Evolutionary conservation across 2,329 filamentous ascomycete species (phyloP).

Genomic region (Alternaria sp.): DNA sequence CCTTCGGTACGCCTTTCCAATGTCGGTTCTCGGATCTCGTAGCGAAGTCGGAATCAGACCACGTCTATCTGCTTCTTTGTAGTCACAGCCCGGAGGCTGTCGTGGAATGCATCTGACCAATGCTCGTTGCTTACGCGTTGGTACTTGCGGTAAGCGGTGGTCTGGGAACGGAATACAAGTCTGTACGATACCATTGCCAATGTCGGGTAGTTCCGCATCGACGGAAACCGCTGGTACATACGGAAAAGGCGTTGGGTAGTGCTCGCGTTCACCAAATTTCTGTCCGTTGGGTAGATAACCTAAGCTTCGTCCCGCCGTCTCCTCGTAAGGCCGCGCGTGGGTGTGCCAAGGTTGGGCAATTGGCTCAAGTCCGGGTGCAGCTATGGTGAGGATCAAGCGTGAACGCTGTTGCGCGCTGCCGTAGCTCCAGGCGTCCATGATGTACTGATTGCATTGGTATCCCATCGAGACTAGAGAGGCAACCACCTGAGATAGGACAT

Average conservation of each 20-base stretch:
- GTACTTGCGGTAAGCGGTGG: conserved; percentile 58
- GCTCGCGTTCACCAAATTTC: conserved; percentile 63
- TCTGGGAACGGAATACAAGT: conserved; percentile 71
- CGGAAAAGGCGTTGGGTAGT: conserved; percentile 64
- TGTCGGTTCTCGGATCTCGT: conserved; percentile 24
- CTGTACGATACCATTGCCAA: conserved; percentile 67
- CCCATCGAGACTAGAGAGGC: conserved; percentile 76
- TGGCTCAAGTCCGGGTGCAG: conserved; percentile 68
- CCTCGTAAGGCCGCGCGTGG: conserved; percentile 63
- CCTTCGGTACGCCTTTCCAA: conserved; percentile 56
- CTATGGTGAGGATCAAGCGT: conserved; percentile 73
- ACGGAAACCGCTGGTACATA: conserved; percentile 62
- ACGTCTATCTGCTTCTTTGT: conserved; percentile 43
- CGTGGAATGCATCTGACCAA: conserved; percentile 66
- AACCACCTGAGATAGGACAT: conserved; percentile 75
- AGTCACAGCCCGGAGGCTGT: conserved; percentile 50
- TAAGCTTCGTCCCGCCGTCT: conserved; percentile 49
- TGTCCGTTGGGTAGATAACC: conserved; percentile 53
- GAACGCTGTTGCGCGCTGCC: conserved; percentile 70
- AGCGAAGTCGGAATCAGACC: conserved; percentile 40
- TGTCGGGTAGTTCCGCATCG: conserved; percentile 65
- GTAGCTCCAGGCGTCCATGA: conserved; percentile 72
- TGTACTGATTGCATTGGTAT: conserved; percentile 73
- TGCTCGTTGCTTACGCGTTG: conserved; percentile 41
- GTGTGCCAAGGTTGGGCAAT: conserved; percentile 65